Percentiles rank a stretch among this genome's conserved stretches.
These are phyloP conservation scores for Allomyces arbusculus DNA, from an alignment of 192 early-diverging fungal species.

Conservation along the genomic window DNA sequence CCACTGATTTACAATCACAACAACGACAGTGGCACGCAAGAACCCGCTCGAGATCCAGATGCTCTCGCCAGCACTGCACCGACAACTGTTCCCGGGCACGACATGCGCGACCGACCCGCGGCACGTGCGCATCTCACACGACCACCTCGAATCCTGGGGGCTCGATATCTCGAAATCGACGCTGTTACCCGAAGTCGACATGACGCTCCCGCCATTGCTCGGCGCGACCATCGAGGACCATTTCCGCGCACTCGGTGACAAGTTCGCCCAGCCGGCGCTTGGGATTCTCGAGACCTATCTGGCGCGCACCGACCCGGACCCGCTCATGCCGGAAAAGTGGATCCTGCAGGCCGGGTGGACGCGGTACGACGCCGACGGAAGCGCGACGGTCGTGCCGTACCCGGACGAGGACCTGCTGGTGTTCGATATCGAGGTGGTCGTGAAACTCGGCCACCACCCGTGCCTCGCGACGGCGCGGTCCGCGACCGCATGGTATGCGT, in stretches of 20 bases:
- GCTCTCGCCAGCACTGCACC: constrained; percentile 17
- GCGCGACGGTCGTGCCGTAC: constrained; percentile 15
- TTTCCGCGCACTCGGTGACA: constrained; percentile 47
- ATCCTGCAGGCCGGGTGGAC: constrained; percentile 51
- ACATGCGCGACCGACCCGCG: constrained; percentile 8
- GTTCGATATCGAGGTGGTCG: constrained; percentile 72
- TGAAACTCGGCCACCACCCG: constrained; percentile 45
- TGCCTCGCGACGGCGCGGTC: constrained; percentile 64
- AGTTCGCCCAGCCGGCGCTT: constrained; percentile 37
- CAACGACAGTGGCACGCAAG: too few relatives aligned
- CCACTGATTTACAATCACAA: too few relatives aligned
- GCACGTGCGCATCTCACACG: constrained; percentile 13
- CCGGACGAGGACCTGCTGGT: constrained; percentile 45
- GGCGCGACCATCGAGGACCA: constrained; percentile 48
- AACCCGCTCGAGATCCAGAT: constrained; percentile 23
- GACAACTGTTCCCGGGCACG: constrained; percentile 11
- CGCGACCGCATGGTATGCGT: constrained; percentile 63
- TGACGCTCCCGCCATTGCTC: constrained; percentile 28
- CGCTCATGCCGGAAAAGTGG: constrained; percentile 30
- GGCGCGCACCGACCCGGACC: constrained; percentile 12
- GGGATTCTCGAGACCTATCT: constrained; percentile 21
- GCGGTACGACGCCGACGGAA: constrained; percentile 35
- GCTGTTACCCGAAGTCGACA: constrained; percentile 16
- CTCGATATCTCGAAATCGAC: constrained; percentile 17
- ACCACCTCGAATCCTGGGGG: constrained; percentile 17